Percentiles rank a stretch among this genome's conserved stretches.
phyloP scores from a whole-genome alignment of 257 asterid species.

The Nicotiana attenuata region DNA sequence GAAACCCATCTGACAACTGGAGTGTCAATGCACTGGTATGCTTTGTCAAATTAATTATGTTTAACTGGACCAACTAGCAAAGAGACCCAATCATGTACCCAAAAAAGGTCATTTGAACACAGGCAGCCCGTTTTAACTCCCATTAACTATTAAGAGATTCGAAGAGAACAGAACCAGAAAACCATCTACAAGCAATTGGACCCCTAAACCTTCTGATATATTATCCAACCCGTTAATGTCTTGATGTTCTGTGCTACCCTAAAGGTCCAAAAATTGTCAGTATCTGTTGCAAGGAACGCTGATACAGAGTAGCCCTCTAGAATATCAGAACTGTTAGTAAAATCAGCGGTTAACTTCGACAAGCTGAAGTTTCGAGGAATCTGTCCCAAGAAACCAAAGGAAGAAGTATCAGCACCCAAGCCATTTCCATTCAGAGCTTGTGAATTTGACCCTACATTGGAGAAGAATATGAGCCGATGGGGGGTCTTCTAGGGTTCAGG shows the following conservation, averaged over 20 bases:
- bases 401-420: conserved; percentile 40
- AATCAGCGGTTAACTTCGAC: conserved; percentile 78
- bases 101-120: conserved; percentile 37
- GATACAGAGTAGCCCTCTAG: conserved; percentile 71
- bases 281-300: conserved; percentile 55
- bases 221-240: conserved; percentile 47
- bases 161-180: conserved; percentile 28
- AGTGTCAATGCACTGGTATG: no score
- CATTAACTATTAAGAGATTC: conserved; percentile 28
- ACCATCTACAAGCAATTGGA: no score
- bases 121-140: conserved; percentile 44
- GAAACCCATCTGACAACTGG: no score
- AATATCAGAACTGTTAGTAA: conserved; percentile 66
- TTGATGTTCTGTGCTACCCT: conserved; percentile 40
- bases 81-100: conserved; percentile 56
- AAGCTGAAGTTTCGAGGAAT: conserved; percentile 85
- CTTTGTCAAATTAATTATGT: conserved; percentile 43
- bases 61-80: conserved; percentile 47
- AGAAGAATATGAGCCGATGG: no score
- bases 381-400: conserved; percentile 72
- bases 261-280: conserved; percentile 42
- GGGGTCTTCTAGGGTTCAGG: no score
- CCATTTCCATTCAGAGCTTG: conserved; percentile 39
- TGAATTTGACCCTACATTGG: conserved; percentile 43
- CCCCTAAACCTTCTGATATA: conserved; percentile 55